These are phyloP conservation scores for Prinsepia uniflora DNA, from an alignment of 306 rosid genomes.

Conservation along the genomic window DNA sequence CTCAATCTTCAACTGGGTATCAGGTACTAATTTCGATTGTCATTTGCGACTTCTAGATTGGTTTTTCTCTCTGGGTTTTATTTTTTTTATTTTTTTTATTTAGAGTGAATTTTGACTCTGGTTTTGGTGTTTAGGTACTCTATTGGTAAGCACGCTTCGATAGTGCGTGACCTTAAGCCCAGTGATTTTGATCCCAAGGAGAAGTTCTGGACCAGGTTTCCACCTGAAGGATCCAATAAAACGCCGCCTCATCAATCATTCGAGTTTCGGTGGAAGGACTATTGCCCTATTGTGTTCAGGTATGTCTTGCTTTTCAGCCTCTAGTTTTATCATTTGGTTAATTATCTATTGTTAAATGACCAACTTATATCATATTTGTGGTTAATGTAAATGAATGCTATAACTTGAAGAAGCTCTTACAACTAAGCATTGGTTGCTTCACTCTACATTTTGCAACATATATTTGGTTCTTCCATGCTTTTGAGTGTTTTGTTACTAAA, in stretches of 20 bases:
- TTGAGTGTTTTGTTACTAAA: background rate
- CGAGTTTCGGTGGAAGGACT: conserved; percentile 96
- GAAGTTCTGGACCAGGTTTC: conserved; percentile 98
- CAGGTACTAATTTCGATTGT: conserved; percentile 38
- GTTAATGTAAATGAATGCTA: background rate
- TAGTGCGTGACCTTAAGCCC: conserved; percentile 41
- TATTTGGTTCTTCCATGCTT: background rate
- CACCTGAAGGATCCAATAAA: conserved; percentile 74
- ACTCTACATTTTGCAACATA: background rate
- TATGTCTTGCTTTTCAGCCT: conserved; percentile 18
- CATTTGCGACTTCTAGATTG: background rate
- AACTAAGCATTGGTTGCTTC: background rate
- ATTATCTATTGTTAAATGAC: background rate
- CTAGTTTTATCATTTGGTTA: background rate
- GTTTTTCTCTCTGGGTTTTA: background rate
- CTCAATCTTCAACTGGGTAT: conserved; percentile 91
- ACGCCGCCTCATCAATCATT: conserved; percentile 90
- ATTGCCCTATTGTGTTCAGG: conserved; percentile 97
- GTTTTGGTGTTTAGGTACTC: conserved; percentile 50
- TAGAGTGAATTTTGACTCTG: conserved; percentile 13
- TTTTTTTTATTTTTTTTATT: background rate
- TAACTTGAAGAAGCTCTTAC: background rate
- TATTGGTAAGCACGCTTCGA: conserved; percentile 83
- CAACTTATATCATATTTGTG: background rate
- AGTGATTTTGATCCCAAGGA: conserved; percentile 82